Percentiles rank a stretch among this genome's conserved stretches.
Conservation (phyloP, 495 filamentous ascomycete genomes). For the Podospora sp. region DNA sequence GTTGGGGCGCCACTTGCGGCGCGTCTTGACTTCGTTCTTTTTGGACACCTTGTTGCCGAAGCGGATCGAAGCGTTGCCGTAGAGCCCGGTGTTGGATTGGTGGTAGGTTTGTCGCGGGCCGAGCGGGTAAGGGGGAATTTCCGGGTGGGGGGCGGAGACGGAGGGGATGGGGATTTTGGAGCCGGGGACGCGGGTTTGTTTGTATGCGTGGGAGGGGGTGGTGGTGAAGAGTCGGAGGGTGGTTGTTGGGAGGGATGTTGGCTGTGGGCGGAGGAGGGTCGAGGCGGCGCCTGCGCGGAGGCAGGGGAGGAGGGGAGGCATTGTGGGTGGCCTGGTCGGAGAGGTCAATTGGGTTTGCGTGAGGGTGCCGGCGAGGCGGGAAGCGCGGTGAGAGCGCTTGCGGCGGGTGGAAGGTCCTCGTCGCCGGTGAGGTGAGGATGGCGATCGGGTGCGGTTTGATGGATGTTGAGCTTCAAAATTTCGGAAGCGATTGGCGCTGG, state of each 20-base stretch:
- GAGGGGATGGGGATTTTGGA: slow-evolving; percentile 34
- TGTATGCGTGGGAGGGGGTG: slow-evolving; percentile 31
- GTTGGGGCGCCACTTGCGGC: slow-evolving; percentile 86
- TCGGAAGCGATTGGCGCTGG: slow-evolving; percentile 16
- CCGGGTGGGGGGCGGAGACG: slow-evolving; percentile 35
- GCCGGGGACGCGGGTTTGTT: slow-evolving; percentile 28
- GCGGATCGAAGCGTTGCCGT: slow-evolving; percentile 73
- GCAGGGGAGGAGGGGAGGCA: slow-evolving; percentile 27
- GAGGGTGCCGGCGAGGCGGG: neutral
- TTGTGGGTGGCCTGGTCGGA: slow-evolving; percentile 3
- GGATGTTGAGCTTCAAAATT: slow-evolving; percentile 26
- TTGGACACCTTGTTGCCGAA: slow-evolving; percentile 91
- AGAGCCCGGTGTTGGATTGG: slow-evolving; percentile 84
- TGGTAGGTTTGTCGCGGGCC: slow-evolving; percentile 80
- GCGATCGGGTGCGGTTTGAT: slow-evolving; percentile 2
- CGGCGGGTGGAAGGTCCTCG: neutral
- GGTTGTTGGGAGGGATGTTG: slow-evolving; percentile 21
- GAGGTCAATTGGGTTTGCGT: neutral
- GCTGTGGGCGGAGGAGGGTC: neutral
- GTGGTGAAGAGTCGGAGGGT: slow-evolving; percentile 28
- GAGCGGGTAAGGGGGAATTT: slow-evolving; percentile 78
- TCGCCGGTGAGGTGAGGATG: neutral
- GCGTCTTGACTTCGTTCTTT: slow-evolving; percentile 77
- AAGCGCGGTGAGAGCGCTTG: neutral
- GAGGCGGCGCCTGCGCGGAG: slow-evolving; percentile 17